Evolutionary conservation across 495 filamentous ascomycete species (phyloP).

Genomic region (Aspergillus olivimuriae): DNA sequence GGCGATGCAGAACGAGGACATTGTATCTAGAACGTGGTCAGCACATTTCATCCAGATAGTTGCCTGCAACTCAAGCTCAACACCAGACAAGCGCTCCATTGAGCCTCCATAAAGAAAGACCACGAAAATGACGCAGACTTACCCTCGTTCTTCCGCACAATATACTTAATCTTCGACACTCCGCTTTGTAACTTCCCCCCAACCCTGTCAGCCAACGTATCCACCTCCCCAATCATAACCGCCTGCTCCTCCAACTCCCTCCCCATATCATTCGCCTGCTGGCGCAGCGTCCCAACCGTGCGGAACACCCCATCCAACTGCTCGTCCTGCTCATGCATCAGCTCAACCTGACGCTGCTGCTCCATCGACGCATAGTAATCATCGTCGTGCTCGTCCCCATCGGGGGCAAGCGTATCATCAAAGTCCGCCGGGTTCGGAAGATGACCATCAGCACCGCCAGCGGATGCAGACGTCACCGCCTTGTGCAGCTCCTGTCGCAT

Average conservation of each 20-base stretch:
- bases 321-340: slow-evolving; percentile 94
- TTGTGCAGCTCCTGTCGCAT: slow-evolving; percentile 78
- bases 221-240: slow-evolving; percentile 72
- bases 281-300: slow-evolving; percentile 81
- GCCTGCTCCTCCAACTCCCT: slow-evolving; percentile 90
- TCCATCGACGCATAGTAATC: slow-evolving; percentile 82
- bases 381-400: slow-evolving; percentile 42
- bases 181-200: slow-evolving; percentile 80
- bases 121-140: too few species aligned
- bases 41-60: too few species aligned
- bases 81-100: too few species aligned
- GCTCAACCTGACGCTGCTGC: slow-evolving; percentile 80
- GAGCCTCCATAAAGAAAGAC: not conserved
- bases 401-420: slow-evolving; percentile 30
- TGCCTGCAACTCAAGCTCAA: too few species aligned
- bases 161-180: slow-evolving; percentile 73
- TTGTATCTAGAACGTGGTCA: slow-evolving; percentile 53
- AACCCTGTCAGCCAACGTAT: slow-evolving; percentile 76
- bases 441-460: slow-evolving; percentile 19
- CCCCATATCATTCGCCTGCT: slow-evolving; percentile 92
- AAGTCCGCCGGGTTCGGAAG: slow-evolving; percentile 72
- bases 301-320: slow-evolving; percentile 85
- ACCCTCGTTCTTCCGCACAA: slow-evolving; percentile 92
- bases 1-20: slow-evolving; percentile 89
- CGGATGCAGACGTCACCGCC: slow-evolving; percentile 31